Evolutionary conservation across 2,329 filamentous ascomycete genomes (phyloP), one percentile per base, ranked within the genome.

Genomic region (Cladophialophora bantiana): DNA sequence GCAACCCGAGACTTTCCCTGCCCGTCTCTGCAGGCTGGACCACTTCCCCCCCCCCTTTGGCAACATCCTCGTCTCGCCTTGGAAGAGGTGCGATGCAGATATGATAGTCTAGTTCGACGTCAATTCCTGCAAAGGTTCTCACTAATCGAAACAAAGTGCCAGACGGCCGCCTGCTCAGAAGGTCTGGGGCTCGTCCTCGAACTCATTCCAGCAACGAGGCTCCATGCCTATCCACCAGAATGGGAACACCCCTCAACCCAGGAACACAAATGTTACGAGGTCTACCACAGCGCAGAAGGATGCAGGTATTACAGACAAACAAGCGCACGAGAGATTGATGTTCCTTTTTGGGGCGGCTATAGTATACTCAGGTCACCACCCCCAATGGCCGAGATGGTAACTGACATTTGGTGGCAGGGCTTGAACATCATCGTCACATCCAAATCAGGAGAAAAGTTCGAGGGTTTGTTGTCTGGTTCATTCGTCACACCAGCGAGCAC

Each of bases 121-220:
- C 13, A 50, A 34, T 45, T 57, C 18, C 31, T 20, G n/a, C 26
- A 53, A 54, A 5, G 35, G 18, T 35, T 9, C 18, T 26, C 34
- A 45, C 66, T 68, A 35, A 68, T 50, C 31, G n/a, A 53, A 48
- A 9, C 20, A 18, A 18, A 50, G 18, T 61, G 20, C 18, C 31
- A 70, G 68, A 36, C 65, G 68, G 52, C 57, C 61, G 35, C 48
- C 52, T 52, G 35, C 68, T 52, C 84, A 84, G 71, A 88, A 86
- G 77, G 86, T 86, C 74, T 89, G 87, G 87, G 82, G 83, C 57
- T 81, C 84, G 74, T 85, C 85, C 73, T 83, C 84, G 64, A 89
- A 89, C 75, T 85, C 86, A 53, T 84, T 88, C 75, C 87, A 85
- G 20, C 85, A 88, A 72, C 84, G 85, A 71, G 76, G 83, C 54